Evolutionary conservation across 768 basidiomycete species (phyloP), one percentile per base, ranked within the genome.

Genomic region (Tricholoma hemisulphureum): DNA sequence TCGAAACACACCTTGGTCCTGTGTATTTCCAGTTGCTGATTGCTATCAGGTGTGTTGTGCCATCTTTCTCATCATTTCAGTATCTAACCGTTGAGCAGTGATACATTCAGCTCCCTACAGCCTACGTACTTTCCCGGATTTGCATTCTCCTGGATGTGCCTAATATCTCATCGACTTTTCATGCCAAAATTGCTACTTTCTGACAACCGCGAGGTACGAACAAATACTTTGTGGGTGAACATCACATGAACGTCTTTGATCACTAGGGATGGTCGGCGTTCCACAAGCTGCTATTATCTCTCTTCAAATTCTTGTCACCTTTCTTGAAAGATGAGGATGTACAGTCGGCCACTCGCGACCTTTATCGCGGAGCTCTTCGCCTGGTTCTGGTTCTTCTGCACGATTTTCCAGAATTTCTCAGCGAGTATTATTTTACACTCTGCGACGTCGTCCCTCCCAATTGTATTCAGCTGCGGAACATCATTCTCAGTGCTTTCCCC

Each of bases 351-450:
- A 88, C 90, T 20, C 83, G 90, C 41, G 89, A 93, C 61, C 82
- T 99, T 41, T 98, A 95, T 77, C 87, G 92, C 41, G 97, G 94
- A 20, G 84, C 94, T 20, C 79, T 97, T 46, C 86, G 95, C 32
- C 82, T 99, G 28, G 85, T 99, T 49, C 83, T 99, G 48, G 94
- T 98, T 57, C 87, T 99, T 52, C 85, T 99, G 18, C 95, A 99
- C 73, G 97, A 98, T 74, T 98, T 98, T 80, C 97, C 97, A 51
- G 97, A 98, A 60, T 98, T 98, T 80, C 80, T 98, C 60, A 93
- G 89, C 71, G 94, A 95, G 76, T 94, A 95, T 71, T 96, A 98
- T 74, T 95, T 96, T 76, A 89, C 93, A 41, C 85, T 99, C 29
- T 93, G 94, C 68, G 96, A 98, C 62, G 89, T 84, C 59, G 92